phyloP scores from a whole-genome alignment of 345 rosid genomes.

The Geranium brycei region DNA sequence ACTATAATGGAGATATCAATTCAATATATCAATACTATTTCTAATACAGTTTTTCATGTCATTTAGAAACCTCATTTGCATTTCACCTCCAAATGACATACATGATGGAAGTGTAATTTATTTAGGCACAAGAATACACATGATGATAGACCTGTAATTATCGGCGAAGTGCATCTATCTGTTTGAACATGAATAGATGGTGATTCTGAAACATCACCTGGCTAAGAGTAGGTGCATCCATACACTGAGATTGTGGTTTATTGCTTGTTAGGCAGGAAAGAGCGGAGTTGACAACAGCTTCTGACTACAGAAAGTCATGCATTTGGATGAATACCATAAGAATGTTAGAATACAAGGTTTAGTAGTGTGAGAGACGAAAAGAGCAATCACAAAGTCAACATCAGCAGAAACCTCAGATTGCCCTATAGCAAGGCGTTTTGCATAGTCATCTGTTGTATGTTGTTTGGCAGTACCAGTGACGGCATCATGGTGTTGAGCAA shows the following conservation, averaged over 20 bases:
- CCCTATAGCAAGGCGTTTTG: constrained; percentile 54
- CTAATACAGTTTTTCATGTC: no score
- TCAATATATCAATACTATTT: no score
- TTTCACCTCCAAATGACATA: no score
- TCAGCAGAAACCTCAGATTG: constrained; percentile 44
- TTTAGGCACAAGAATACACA: no score
- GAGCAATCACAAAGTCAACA: constrained; percentile 3
- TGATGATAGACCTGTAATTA: no score
- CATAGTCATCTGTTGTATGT: constrained; percentile 70
- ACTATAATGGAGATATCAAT: no score
- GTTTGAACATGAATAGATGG: no score
- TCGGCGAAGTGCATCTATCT: no score
- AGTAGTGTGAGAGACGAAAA: neutral
- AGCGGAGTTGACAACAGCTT: constrained; percentile 42
- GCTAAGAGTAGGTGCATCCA: constrained; percentile 24
- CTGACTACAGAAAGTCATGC: constrained; percentile 32
- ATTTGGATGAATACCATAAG: neutral
- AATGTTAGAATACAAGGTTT: neutral
- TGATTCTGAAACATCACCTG: constrained; percentile 29
- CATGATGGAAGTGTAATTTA: no score
- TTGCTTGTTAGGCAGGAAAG: constrained; percentile 43
- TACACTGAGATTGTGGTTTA: constrained; percentile 28
- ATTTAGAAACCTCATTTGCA: no score
- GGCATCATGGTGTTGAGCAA: constrained; percentile 86
- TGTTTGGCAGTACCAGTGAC: constrained; percentile 76